These are phyloP conservation scores for Amanita rimosa DNA, from an alignment of 768 basidiomycete species.

Conservation along the genomic window DNA sequence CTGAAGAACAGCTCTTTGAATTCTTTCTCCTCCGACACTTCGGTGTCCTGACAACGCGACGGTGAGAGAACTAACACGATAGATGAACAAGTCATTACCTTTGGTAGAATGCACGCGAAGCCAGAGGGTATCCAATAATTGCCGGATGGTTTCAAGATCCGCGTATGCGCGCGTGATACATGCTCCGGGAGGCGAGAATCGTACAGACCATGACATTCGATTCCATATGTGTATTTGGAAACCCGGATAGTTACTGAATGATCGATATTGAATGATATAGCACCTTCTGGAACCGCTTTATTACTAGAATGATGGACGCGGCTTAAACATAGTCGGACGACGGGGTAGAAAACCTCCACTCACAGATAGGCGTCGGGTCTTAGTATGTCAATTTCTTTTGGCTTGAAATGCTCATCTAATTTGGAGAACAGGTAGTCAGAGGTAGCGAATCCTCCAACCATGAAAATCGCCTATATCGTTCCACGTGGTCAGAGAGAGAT, in stretches of 20 bases:
- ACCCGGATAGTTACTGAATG: constrained; percentile 11
- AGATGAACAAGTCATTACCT: not conserved
- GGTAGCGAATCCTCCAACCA: constrained; percentile 44
- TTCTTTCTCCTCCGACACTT: constrained; percentile 15
- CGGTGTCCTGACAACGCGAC: constrained; percentile 9
- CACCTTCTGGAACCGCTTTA: constrained; percentile 17
- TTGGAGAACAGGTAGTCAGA: constrained; percentile 35
- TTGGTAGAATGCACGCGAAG: constrained; percentile 9
- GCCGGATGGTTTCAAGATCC: constrained; percentile 2
- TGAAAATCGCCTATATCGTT: constrained; percentile 24
- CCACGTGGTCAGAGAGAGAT: not conserved
- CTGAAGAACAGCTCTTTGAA: constrained; percentile 10
- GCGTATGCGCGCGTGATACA: not conserved
- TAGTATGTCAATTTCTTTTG: constrained; percentile 22
- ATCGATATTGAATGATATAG: constrained; percentile 14
- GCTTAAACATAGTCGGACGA: not conserved
- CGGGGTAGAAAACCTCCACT: constrained; percentile 12
- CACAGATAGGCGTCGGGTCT: constrained; percentile 37
- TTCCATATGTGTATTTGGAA: constrained; percentile 10
- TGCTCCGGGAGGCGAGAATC: constrained; percentile 8
- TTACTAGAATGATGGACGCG: constrained; percentile 8
- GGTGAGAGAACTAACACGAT: not conserved
- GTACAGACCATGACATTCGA: constrained; percentile 3
- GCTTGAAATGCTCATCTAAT: constrained; percentile 25
- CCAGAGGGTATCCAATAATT: not conserved